phyloP scores from a whole-genome alignment of 306 rosid species.

The Vigna hirtella region DNA sequence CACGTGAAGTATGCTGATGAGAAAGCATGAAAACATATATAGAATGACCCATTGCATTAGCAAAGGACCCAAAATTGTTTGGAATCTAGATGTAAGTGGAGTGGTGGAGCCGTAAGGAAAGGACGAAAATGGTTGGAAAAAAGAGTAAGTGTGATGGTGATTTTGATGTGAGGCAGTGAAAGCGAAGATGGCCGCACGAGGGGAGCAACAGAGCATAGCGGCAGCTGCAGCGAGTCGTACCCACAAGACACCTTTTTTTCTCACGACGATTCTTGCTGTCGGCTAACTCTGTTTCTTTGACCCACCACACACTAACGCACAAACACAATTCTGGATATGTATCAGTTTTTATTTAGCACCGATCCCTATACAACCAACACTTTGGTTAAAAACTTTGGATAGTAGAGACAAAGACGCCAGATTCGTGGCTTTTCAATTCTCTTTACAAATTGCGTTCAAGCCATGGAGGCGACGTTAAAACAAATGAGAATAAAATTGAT shows the following conservation, averaged over 20 bases:
- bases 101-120: neutral
- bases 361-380: no score
- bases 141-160: neutral
- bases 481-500: no score
- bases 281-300: slow-evolving; percentile 29
- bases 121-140: neutral
- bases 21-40: no score
- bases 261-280: slow-evolving; percentile 63
- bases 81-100: neutral
- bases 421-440: no score
- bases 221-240: slow-evolving; percentile 23
- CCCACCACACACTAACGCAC: neutral
- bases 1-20: no score
- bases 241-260: slow-evolving; percentile 4
- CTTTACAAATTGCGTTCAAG: no score
- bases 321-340: no score
- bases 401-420: no score
- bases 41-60: neutral
- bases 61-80: neutral
- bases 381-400: no score
- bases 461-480: no score
- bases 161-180: neutral
- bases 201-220: slow-evolving; percentile 21
- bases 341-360: no score
- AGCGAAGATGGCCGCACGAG: slow-evolving; percentile 28